Percentiles rank a stretch among this genome's conserved stretches.
Conservation (phyloP, 1,139 yeast genomes). For the Suhomyces maxii region DNA sequence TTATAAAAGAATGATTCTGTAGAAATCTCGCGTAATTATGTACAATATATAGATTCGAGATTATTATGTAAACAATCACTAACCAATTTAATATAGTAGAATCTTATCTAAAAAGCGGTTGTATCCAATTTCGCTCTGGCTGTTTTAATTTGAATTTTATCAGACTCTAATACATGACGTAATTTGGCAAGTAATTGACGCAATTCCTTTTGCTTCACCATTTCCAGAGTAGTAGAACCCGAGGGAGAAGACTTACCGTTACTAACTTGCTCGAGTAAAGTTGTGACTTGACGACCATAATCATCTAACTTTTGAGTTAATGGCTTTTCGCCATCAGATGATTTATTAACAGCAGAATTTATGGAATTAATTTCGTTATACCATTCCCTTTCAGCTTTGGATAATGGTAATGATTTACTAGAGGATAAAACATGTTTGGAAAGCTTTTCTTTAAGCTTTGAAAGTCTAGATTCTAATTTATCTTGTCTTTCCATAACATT, state of each 20-base stretch:
- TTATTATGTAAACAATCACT: no score
- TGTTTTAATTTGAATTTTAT: constrained; percentile 14
- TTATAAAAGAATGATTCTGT: no score
- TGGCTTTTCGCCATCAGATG: constrained; percentile 5
- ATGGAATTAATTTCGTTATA: constrained; percentile 36
- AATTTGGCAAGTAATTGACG: constrained; percentile 19
- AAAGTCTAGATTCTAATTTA: constrained; percentile 21
- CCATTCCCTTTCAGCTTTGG: constrained; percentile 39
- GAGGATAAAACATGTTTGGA: constrained; percentile 23
- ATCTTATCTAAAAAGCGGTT: no score
- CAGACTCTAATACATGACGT: constrained; percentile 21
- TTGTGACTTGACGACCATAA: constrained; percentile 19
- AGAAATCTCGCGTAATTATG: no score
- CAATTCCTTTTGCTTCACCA: constrained; percentile 20
- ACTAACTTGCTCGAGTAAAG: constrained; percentile 5
- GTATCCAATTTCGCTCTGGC: no score
- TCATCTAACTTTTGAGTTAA: constrained; percentile 12
- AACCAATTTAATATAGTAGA: no score
- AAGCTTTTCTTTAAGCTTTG: constrained; percentile 24
- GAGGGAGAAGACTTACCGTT: background rate
- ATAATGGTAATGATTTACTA: constrained; percentile 31
- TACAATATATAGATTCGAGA: no score
- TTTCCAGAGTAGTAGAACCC: constrained; percentile 1
- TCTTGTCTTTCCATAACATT: constrained; percentile 23
- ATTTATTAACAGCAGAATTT: constrained; percentile 9